Evolutionary conservation across 202 grass and related monocot species (phyloP), one percentile per base, ranked within the genome.

Genomic region (Bolboschoenoplectus hybrid): DNA sequence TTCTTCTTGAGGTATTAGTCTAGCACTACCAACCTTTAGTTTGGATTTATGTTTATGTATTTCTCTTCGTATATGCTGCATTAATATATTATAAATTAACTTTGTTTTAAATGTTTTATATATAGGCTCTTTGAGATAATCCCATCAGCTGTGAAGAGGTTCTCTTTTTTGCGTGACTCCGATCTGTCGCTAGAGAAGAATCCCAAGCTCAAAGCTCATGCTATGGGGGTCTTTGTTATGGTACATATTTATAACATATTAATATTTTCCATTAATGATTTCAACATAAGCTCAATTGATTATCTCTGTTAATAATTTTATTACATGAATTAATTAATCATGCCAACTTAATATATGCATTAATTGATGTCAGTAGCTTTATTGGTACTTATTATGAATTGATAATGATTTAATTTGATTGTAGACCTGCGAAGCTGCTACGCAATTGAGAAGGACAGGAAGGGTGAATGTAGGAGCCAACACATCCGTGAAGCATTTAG

Each of bases 151-250:
- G 52, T 50, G 4, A 85, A 85, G 65, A 85, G 66, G 82, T 85
- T 85, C 67, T 85, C 82, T 44, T 85, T 85, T 32, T 26, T 85
- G 44, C 82, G 38, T 2, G 66, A 85, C 46, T 85, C 82, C 7
- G 85, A 91, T 61, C 86, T 91, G 65, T 91, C 95, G 35, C 65
- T 91, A 5, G 91, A 98, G 4, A 95, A 91, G 84, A 98, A 95
- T 85, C 91, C 93, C 16, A 97, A 97, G 85, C 93, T 97, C 80
- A 97, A 95, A 34, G 60, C 78, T 44, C 78, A 81, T 63, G 78
- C 78, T 45, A 67, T 89, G 64, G 38, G 74, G 2, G 87, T 89
- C 66, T 86, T 89, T 51, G 76, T 78, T 26, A 85, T 86, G 87
- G 87, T 89, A 89, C 46, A 38, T 67, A 39, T 9, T 14, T 26